These are phyloP conservation scores for Sequoiadendron giganteum DNA, from an alignment of 75 land plant genomes.

Conservation along the genomic window DNA sequence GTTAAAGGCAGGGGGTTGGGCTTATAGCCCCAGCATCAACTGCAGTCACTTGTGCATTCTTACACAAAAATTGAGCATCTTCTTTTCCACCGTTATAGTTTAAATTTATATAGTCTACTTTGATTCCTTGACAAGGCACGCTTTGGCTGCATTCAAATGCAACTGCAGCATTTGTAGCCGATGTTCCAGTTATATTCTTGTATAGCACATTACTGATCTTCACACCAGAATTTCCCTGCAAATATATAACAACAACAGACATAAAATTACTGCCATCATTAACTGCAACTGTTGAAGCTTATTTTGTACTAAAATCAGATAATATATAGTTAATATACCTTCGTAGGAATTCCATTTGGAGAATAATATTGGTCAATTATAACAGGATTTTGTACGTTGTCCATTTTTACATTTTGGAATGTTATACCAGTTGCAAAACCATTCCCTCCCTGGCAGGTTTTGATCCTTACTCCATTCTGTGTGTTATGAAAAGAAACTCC, in stretches of 20 bases:
- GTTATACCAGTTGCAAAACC: slow-evolving; percentile 34
- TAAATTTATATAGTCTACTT: slow-evolving; percentile 36
- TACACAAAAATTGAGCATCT: slow-evolving; percentile 19
- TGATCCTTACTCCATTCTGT: slow-evolving; percentile 63
- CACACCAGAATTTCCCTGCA: slow-evolving; percentile 37
- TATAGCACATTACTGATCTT: slow-evolving; percentile 50
- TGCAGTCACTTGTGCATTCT: slow-evolving; percentile 19
- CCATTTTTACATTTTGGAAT: slow-evolving; percentile 35
- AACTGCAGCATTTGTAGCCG: slow-evolving; percentile 57
- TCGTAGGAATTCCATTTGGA: neutral
- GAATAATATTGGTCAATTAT: slow-evolving; percentile 54
- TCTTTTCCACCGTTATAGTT: slow-evolving; percentile 6
- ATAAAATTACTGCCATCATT: no score
- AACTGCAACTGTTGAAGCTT: no score
- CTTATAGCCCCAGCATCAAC: slow-evolving; percentile 12
- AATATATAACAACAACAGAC: neutral
- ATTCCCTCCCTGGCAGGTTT: slow-evolving; percentile 55
- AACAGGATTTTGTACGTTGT: slow-evolving; percentile 40
- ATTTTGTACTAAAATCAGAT: neutral
- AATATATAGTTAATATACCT: neutral
- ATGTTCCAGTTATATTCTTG: slow-evolving; percentile 50
- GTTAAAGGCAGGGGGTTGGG: neutral
- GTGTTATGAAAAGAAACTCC: slow-evolving; percentile 35
- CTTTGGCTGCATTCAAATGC: slow-evolving; percentile 53
- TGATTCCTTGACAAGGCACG: slow-evolving; percentile 49